Evolutionary conservation across 2,329 filamentous ascomycete species (phyloP).

Genomic region (Pseudogymnoascus sp.): DNA sequence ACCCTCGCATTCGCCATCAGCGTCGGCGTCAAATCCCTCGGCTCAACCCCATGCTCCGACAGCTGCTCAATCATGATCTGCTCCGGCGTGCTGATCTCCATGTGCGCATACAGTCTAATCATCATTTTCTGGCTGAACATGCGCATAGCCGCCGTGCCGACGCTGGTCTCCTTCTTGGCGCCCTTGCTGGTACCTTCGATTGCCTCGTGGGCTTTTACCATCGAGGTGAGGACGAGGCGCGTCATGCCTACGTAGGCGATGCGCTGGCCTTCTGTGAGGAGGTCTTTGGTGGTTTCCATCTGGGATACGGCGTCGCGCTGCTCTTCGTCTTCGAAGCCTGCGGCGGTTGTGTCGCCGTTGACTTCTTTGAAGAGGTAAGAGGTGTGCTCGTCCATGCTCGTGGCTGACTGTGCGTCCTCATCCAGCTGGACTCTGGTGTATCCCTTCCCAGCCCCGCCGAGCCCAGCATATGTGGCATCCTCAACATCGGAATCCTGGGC

Average conservation of each 20-base stretch:
- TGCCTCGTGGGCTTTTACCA: slow-evolving; percentile 61
- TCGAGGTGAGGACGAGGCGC: slow-evolving; percentile 68
- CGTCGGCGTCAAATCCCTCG: slow-evolving; percentile 72
- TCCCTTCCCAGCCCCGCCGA: slow-evolving; percentile 86
- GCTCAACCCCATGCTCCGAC: slow-evolving; percentile 81
- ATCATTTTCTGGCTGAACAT: slow-evolving; percentile 99
- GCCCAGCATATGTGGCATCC: slow-evolving; percentile 61
- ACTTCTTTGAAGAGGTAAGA: slow-evolving; percentile 84
- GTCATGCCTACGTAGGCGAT: slow-evolving; percentile 93
- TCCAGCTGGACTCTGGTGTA: slow-evolving; percentile 94
- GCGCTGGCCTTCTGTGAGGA: slow-evolving; percentile 89
- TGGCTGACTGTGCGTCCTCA: slow-evolving; percentile 87
- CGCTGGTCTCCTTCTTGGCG: slow-evolving; percentile 62
- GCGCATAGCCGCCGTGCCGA: slow-evolving; percentile 68
- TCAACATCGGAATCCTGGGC: slow-evolving; percentile 61
- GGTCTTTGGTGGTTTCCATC: slow-evolving; percentile 90
- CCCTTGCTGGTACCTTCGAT: slow-evolving; percentile 51
- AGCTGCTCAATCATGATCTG: slow-evolving; percentile 99
- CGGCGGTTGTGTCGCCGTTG: slow-evolving; percentile 50
- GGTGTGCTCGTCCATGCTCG: slow-evolving; percentile 95
- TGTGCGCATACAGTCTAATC: slow-evolving; percentile 86
- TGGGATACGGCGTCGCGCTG: slow-evolving; percentile 79
- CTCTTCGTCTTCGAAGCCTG: slow-evolving; percentile 63
- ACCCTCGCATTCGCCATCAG: slow-evolving; percentile 90
- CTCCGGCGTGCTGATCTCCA: slow-evolving; percentile 87